These are phyloP conservation scores for Penicillium sp. DNA, from an alignment of 2,329 filamentous ascomycete genomes.

Conservation along the genomic window DNA sequence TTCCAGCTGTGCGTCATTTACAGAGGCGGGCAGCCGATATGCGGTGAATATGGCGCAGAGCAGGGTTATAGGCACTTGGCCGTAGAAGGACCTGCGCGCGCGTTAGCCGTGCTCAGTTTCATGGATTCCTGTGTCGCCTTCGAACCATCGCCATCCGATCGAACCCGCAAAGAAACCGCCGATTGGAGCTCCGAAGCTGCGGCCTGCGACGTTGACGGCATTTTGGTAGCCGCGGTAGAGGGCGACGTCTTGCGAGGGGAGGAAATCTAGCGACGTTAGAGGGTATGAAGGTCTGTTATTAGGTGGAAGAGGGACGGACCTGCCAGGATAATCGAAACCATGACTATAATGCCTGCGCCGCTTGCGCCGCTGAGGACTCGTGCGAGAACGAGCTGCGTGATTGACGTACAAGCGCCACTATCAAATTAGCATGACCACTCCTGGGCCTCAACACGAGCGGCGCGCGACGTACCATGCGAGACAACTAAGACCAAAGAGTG, in stretches of 20 bases:
- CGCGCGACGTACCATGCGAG: slow-evolving; percentile 27
- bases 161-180: slow-evolving; percentile 72
- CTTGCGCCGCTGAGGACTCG: slow-evolving; percentile 44
- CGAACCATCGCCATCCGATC: slow-evolving; percentile 72
- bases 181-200: slow-evolving; percentile 66
- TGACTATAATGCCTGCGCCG: slow-evolving; percentile 43
- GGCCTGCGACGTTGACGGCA: slow-evolving; percentile 48
- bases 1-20: background rate
- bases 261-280: slow-evolving; percentile 39
- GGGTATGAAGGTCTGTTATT: too few relatives aligned
- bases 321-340: slow-evolving; percentile 49
- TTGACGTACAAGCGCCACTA: slow-evolving; percentile 17
- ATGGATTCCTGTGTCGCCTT: background rate
- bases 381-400: slow-evolving; percentile 37
- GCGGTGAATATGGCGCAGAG: slow-evolving; percentile 53
- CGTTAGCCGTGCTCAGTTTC: background rate
- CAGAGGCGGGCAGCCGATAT: slow-evolving; percentile 12
- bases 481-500: slow-evolving; percentile 23
- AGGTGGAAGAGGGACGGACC: slow-evolving; percentile 15
- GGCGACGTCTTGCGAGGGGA: slow-evolving; percentile 50
- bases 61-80: slow-evolving; percentile 61
- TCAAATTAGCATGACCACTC: background rate
- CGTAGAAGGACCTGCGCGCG: slow-evolving; percentile 57
- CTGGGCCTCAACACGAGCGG: too few relatives aligned
- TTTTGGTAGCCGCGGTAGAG: slow-evolving; percentile 53